Base-by-base conservation (phyloP, 495 filamentous ascomycete genomes). In the Pyrenula massariospora region DNA sequence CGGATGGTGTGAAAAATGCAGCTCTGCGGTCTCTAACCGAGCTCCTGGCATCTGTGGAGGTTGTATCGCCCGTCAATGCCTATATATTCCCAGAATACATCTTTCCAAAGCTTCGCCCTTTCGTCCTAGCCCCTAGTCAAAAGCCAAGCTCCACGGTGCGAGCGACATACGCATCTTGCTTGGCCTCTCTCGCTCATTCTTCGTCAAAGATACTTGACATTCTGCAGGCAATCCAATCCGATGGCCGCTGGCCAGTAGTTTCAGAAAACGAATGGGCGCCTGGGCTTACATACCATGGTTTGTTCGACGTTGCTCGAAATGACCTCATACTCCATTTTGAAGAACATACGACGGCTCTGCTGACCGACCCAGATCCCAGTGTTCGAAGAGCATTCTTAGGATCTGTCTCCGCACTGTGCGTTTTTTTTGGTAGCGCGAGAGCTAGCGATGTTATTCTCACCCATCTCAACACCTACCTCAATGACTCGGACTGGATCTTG, bases 21-120 rank as follows among this genome's bases (percentile, higher is more conserved):
- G 91, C 91, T 15, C 78, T 97, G 49, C 82, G 91, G 48, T 84
- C 88, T 8, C 74, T 97, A 62, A 88, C 91, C 1, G 91, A 96
- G 62, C 77, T 97, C 56, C 76, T 96, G 57, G 88, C 89, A 63
- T 78, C 95, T 60, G 89, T 99, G 15, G 81, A 81, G 19, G 84
- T 91, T 2, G 86, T 92, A 10, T 95, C 91, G 1, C 94, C 92
- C 0, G 86, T 96, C 53, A 99, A 99, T 68, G 90, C 92, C 12
- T 88, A 95, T 70, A 77, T 96, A 2, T 97, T 96, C 65, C 85
- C 92, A 0, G 93, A 96, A 63, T 99, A 97, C 68, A 86, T 99
- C 25, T 82, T 96, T 56, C 90, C 87, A 2, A 79, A 88, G 36
- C 78, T 97, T 61, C 81, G 91, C 60, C 74, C 80, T 15, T 86